Conservation (phyloP, 2,329 filamentous ascomycete species). For the Cercospora sesami region DNA sequence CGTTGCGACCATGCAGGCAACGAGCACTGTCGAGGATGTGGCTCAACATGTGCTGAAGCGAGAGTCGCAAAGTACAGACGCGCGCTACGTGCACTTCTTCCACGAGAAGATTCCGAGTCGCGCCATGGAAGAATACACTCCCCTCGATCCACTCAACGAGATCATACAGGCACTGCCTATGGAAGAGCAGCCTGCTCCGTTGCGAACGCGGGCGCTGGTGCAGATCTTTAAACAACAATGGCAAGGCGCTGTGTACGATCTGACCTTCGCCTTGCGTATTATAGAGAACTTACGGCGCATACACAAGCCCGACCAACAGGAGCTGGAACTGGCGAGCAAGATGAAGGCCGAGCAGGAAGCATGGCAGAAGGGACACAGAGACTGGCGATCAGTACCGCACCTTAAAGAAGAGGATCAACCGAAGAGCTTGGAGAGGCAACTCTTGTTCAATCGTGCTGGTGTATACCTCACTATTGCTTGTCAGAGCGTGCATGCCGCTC, state of each 20-base stretch:
- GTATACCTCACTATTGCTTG: conserved; percentile 72
- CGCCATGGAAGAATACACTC: conserved; percentile 71
- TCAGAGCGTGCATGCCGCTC: conserved; percentile 59
- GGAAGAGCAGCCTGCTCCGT: conserved; percentile 65
- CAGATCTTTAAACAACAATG: conserved; percentile 74
- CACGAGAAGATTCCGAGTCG: conserved; percentile 83
- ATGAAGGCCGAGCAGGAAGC: conserved; percentile 41
- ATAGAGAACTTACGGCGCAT: conserved; percentile 44
- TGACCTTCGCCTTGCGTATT: conserved; percentile 65
- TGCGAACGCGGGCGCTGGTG: conserved; percentile 73
- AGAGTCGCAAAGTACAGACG: conserved; percentile 66
- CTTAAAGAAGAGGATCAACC: conserved; percentile 67
- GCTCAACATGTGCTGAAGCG: conserved; percentile 71
- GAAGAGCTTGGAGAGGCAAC: conserved; percentile 70
- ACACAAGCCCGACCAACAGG: conserved; percentile 53
- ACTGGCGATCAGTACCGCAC: conserved; percentile 54
- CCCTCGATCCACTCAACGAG: conserved; percentile 64
- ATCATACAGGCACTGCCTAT: conserved; percentile 65
- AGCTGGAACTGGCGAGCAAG: conserved; percentile 54
- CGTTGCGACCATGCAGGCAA: conserved; percentile 79
- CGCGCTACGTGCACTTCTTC: conserved; percentile 89
- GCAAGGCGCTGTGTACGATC: conserved; percentile 66
- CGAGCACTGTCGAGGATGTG: conserved; percentile 74
- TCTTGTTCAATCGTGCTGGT: conserved; percentile 73
- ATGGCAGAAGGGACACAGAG: conserved; percentile 44